These are phyloP conservation scores for Pichia sp. DNA, from an alignment of 1,139 yeast genomes.

Conservation along the genomic window DNA sequence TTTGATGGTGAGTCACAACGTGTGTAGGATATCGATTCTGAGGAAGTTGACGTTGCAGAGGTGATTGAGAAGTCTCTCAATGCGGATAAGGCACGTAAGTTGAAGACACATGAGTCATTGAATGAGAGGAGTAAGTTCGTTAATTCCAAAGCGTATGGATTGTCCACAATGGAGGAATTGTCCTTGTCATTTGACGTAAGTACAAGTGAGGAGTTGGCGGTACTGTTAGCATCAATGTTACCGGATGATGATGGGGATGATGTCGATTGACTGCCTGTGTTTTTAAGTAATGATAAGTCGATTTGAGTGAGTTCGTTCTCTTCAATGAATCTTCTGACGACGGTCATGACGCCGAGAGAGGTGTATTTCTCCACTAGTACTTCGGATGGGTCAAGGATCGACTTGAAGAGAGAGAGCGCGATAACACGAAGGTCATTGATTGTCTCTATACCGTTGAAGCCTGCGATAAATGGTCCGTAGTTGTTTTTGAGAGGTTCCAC, in stretches of 20 bases:
- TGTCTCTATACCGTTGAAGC: conserved; percentile 38
- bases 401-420: conserved; percentile 39
- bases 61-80: conserved; percentile 12
- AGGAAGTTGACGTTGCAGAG: conserved; percentile 1
- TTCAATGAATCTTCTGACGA: conserved; percentile 24
- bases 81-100: not conserved
- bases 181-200: not conserved
- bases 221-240: not conserved
- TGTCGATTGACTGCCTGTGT: too few species aligned
- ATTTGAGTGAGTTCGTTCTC: conserved; percentile 19
- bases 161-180: not conserved
- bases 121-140: conserved; percentile 13
- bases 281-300: conserved; percentile 13
- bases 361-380: conserved; percentile 50
- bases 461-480: conserved; percentile 41
- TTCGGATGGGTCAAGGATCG: conserved; percentile 44
- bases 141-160: conserved; percentile 10
- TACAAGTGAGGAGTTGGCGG: not conserved
- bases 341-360: conserved; percentile 28
- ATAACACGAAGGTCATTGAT: conserved; percentile 38
- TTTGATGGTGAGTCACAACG: conserved; percentile 26
- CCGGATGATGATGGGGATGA: too few species aligned
- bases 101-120: conserved; percentile 10
- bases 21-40: conserved; percentile 14
- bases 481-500: conserved; percentile 33